Conservation (phyloP, 2,329 filamentous ascomycete genomes). For the Colletotrichum sp. region DNA sequence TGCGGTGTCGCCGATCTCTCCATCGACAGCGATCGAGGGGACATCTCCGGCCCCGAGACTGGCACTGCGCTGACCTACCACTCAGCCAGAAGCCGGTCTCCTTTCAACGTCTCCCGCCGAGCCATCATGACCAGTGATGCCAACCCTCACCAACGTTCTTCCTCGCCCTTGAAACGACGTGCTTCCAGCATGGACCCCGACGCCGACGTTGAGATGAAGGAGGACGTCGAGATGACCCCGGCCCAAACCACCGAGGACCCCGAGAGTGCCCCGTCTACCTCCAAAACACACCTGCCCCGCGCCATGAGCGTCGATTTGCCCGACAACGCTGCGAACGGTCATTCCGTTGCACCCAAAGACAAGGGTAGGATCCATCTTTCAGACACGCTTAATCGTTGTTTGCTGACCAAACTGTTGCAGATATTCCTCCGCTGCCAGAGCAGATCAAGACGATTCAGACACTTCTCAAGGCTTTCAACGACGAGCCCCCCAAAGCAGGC, state of each 20-base stretch:
- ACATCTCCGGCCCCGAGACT: conserved; percentile 44
- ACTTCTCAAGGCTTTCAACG: conserved; percentile 59
- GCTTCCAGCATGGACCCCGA: conserved; percentile 67
- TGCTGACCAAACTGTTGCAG: conserved; percentile 18
- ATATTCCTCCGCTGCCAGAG: conserved; percentile 45
- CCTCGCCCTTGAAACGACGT: conserved; percentile 68
- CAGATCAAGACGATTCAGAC: conserved; percentile 78
- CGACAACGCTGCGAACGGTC: conserved; percentile 26
- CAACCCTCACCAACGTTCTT: conserved; percentile 64
- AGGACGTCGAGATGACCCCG: conserved; percentile 16
- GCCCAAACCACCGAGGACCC: conserved; percentile 6
- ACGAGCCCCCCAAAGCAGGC: conserved; percentile 67
- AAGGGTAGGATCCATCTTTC: not conserved
- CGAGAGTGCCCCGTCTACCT: not conserved
- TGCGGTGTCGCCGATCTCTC: conserved; percentile 63
- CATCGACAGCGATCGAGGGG: conserved; percentile 59
- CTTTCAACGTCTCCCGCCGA: conserved; percentile 55
- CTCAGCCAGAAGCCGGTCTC: conserved; percentile 55
- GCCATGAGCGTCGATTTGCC: conserved; percentile 47
- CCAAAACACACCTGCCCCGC: conserved; percentile 31
- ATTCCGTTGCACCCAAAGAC: not conserved
- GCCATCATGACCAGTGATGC: conserved; percentile 66
- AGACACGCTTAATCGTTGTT: not conserved
- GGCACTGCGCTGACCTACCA: conserved; percentile 39
- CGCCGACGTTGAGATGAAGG: conserved; percentile 36